Percentiles rank a stretch among this genome's conserved stretches.
phyloP scores from a whole-genome alignment of 1,139 yeast species.

The Williopsis jadinii region DNA sequence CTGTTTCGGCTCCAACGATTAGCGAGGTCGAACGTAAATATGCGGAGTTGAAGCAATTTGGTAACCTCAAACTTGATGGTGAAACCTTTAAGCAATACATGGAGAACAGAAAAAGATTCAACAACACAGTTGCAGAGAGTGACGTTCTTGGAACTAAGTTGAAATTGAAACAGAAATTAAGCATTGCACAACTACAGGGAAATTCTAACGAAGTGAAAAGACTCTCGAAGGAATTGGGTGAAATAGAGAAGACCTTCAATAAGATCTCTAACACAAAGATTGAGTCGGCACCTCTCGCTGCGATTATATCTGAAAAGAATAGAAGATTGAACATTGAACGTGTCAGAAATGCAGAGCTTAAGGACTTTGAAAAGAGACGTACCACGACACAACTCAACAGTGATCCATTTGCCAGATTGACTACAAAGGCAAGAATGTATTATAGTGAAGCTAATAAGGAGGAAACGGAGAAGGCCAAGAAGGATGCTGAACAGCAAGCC shows the following conservation, averaged over 20 bases:
- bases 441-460: constrained; percentile 45
- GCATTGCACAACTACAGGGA: constrained; percentile 66
- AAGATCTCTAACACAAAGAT: constrained; percentile 28
- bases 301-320: constrained; percentile 47
- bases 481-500: constrained; percentile 31
- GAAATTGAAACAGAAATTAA: constrained; percentile 63
- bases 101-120: constrained; percentile 57
- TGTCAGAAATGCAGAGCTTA: constrained; percentile 74
- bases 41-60: constrained; percentile 53
- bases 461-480: constrained; percentile 39
- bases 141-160: constrained; percentile 69
- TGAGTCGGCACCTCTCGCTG: constrained; percentile 29
- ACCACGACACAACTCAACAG: constrained; percentile 40
- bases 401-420: constrained; percentile 87
- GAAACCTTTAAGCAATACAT: constrained; percentile 78
- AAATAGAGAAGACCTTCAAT: constrained; percentile 28
- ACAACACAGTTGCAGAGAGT: constrained; percentile 52
- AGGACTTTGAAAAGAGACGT: constrained; percentile 52
- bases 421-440: constrained; percentile 80
- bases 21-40: constrained; percentile 64
- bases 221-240: constrained; percentile 23
- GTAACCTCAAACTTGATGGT: constrained; percentile 60
- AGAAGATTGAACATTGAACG: constrained; percentile 72
- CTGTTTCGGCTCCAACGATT: constrained; percentile 43
- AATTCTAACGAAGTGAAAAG: constrained; percentile 25